These are phyloP conservation scores for Osmanthus fragrans DNA, from an alignment of 257 asterid genomes.

Conservation along the genomic window DNA sequence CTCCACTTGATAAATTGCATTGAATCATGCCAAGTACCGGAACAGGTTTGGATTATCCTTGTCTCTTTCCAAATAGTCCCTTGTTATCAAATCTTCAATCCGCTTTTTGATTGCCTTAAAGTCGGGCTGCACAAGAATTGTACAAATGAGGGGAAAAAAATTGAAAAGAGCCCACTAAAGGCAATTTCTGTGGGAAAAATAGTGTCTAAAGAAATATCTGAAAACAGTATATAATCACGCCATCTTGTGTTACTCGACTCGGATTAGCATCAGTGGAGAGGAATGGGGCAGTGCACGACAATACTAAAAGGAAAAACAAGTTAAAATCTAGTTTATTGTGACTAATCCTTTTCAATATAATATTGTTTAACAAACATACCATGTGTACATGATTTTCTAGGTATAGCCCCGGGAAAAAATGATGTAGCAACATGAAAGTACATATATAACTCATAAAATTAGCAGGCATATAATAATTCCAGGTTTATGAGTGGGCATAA, in stretches of 20 bases:
- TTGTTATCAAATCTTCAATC: slow-evolving; percentile 50
- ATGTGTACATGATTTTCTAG: background rate
- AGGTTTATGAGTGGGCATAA: background rate
- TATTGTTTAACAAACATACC: background rate
- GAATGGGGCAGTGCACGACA: background rate
- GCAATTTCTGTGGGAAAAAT: background rate
- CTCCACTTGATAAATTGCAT: background rate
- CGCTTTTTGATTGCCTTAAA: slow-evolving; percentile 52
- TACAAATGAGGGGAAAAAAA: background rate
- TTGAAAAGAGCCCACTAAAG: background rate
- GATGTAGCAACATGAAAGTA: background rate
- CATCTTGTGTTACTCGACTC: background rate
- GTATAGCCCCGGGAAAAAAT: background rate
- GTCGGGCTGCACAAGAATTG: slow-evolving; percentile 43
- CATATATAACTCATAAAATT: background rate
- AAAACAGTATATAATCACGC: background rate
- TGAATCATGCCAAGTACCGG: slow-evolving; percentile 47
- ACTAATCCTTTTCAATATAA: too few relatives aligned
- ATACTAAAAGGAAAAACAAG: background rate
- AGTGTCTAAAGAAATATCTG: background rate
- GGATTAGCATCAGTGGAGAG: background rate
- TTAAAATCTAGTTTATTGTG: background rate
- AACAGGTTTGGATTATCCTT: slow-evolving; percentile 38
- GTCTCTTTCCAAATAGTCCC: slow-evolving; percentile 60
- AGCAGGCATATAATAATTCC: background rate